Evolutionary conservation across 2,329 filamentous ascomycete genomes (phyloP).

Genomic region (Fusarium brevicatenulatum): DNA sequence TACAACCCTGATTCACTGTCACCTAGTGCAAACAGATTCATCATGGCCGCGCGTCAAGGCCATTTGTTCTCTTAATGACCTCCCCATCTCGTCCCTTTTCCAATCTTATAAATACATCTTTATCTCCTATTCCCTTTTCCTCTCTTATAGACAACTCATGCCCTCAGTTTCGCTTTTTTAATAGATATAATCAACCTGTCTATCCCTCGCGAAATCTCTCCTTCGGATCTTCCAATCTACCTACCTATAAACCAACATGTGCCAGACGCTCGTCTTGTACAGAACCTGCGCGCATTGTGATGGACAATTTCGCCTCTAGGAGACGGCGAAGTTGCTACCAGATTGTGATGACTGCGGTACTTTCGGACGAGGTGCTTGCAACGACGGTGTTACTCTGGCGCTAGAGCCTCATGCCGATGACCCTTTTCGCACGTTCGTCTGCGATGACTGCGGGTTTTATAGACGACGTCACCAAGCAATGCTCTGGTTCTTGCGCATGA

Average conservation of each 20-base stretch:
- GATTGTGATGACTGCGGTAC: conserved; percentile 35
- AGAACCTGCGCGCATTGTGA: conserved; percentile 36
- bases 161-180: background rate
- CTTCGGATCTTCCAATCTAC: background rate
- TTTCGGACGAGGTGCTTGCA: conserved; percentile 29
- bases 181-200: background rate
- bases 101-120: conserved; percentile 4
- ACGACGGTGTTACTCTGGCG: conserved; percentile 24
- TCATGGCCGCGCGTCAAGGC: background rate
- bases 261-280: conserved; percentile 32
- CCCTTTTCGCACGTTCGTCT: conserved; percentile 22
- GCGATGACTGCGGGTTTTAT: conserved; percentile 12
- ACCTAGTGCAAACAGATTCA: background rate
- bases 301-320: conserved; percentile 25
- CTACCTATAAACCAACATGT: conserved; percentile 10
- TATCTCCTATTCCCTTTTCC: background rate
- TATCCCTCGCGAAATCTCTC: background rate
- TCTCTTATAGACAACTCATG: background rate
- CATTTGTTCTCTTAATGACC: background rate
- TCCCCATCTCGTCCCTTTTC: background rate
- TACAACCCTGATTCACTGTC: background rate
- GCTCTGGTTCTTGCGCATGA: conserved; percentile 17
- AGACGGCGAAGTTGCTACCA: conserved; percentile 31
- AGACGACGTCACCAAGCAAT: conserved; percentile 13
- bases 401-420: conserved; percentile 27